Evolutionary conservation across 345 rosid species (phyloP), one percentile per base, ranked within the genome.

Genomic region (Excoecaria agallocha): DNA sequence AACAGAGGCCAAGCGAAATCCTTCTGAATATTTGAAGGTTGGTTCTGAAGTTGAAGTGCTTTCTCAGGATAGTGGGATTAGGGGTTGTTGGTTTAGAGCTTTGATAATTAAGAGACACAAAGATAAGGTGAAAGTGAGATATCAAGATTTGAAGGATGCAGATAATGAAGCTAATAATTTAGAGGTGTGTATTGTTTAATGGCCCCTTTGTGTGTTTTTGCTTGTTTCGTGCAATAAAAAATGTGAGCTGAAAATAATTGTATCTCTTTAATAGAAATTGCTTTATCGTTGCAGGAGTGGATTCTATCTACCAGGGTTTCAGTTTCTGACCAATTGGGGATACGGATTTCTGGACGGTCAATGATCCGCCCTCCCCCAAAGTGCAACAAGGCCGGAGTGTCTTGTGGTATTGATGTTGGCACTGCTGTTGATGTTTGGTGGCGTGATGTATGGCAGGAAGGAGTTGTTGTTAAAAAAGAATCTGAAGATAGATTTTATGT

Each of bases 371-470:
- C 97, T 50, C 12, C 30, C 24, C 76, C 68, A 12, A 70, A 72
- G 54, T 66, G 46, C 16, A 30, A 52, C 15, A 52, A 74, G 60
- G 84, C 71, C 68, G 77, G 46, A 30, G 74, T 61, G 50, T 64
- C 74, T 22, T 74, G 69, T 48, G 69, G 52, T 3, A 41, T 85
- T 71, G 84, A 73, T 59, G 82, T 84, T 82, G 98, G 96, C 55
- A 70, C 84, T 62, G 71, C 89, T 74, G 93, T 93, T 74, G 98
- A 93, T 78, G 96, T 76, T n/a, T 91, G 97, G 97, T 77, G 90
- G 90, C 83, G 85, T 81, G 89, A 87, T 74, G 95, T 90, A 12
- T 93, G 97, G 97, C 90, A 92, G 90, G 98, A 93, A 84, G 98
- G 98, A 71, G 87, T 91, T 15, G 90, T 88, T 57, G 62, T 83